Percentiles rank a stretch among this genome's conserved stretches.
Conservation (phyloP, 2,329 filamentous ascomycete genomes). For the Aspergillus pseudoterreus region DNA sequence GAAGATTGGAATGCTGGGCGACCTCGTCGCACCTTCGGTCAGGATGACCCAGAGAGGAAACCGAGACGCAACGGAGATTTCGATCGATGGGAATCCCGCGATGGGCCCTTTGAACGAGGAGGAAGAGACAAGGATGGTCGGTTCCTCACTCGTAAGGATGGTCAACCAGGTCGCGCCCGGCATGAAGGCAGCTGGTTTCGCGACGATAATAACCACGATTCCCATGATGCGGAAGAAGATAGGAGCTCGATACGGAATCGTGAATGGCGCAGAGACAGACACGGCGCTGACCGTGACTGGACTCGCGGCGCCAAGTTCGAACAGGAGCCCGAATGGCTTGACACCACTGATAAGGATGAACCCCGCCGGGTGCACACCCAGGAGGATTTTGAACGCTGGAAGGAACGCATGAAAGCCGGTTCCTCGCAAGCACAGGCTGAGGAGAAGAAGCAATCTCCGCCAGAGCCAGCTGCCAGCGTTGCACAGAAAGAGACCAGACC, state of each 20-base stretch:
- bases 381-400: constrained; percentile 92
- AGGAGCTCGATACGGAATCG: constrained; percentile 54
- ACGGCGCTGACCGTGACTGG: constrained; percentile 52
- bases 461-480: constrained; percentile 17
- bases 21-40: constrained; percentile 37
- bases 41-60: constrained; percentile 40
- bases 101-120: constrained; percentile 43
- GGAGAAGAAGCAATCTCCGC: constrained; percentile 43
- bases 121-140: constrained; percentile 55
- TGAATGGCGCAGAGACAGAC: constrained; percentile 57
- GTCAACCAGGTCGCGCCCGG: constrained; percentile 57
- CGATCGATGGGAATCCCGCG: constrained; percentile 46
- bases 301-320: constrained; percentile 56
- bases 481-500: constrained; percentile 36
- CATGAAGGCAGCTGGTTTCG: constrained; percentile 73
- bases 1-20: constrained; percentile 42
- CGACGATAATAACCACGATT: constrained; percentile 46
- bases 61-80: constrained; percentile 41
- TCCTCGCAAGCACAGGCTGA: constrained; percentile 38
- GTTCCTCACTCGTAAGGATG: constrained; percentile 57
- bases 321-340: constrained; percentile 88
- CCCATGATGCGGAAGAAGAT: constrained; percentile 40
- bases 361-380: constrained; percentile 71
- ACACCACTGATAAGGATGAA: constrained; percentile 64
- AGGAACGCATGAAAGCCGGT: constrained; percentile 79